Conservation (phyloP, 768 basidiomycete species). For the Hericium coralloides region DNA sequence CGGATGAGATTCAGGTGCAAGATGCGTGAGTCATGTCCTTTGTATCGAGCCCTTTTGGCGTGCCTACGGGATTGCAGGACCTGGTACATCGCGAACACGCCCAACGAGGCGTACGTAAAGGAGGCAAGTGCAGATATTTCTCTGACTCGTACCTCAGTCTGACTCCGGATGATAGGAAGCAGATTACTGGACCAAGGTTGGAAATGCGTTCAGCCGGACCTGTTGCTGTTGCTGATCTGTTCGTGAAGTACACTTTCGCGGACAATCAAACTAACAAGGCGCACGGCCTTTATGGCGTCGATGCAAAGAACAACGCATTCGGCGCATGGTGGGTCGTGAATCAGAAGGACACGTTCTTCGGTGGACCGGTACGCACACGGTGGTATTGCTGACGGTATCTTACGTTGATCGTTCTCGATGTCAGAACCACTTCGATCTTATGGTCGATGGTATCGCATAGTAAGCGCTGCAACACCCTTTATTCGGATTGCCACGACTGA, state of each 20-base stretch:
- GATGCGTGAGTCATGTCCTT: background rate
- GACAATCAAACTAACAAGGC: conserved; percentile 25
- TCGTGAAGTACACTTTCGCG: conserved; percentile 18
- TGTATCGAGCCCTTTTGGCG: no score
- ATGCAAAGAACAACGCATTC: conserved; percentile 7
- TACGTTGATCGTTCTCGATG: background rate
- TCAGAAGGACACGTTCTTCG: conserved; percentile 19
- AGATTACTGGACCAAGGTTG: background rate
- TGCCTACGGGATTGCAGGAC: conserved; percentile 9
- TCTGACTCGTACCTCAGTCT: background rate
- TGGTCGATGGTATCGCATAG: background rate
- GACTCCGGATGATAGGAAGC: background rate
- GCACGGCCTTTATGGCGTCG: conserved; percentile 15
- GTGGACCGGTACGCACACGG: conserved; percentile 9
- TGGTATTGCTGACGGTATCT: background rate
- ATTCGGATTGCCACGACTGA: no score
- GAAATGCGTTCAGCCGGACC: background rate
- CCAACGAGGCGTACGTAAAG: conserved; percentile 17
- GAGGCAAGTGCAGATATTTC: conserved; percentile 1
- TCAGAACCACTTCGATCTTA: background rate
- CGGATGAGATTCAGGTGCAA: background rate
- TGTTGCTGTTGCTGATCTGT: background rate
- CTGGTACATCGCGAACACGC: conserved; percentile 20
- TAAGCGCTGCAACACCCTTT: background rate
- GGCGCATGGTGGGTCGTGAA: conserved; percentile 24